Conservation (phyloP, 805 yeast genomes). For the Saturnispora hagleri region DNA sequence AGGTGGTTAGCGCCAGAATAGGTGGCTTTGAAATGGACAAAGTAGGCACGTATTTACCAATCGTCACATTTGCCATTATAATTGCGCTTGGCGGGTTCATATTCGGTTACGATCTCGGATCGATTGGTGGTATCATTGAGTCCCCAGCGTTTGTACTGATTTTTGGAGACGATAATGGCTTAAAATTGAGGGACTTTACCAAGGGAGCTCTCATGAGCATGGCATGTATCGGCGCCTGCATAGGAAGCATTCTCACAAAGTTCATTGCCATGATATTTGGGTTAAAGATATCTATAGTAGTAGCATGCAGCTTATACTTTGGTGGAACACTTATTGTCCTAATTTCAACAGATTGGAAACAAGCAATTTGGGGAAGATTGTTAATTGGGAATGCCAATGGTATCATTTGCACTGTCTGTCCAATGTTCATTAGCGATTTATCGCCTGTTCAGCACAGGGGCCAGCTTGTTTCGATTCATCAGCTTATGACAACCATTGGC, state of each 20-base stretch:
- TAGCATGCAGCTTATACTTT: slow-evolving; percentile 17
- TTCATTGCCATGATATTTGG: slow-evolving; percentile 22
- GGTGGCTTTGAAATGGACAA: not conserved
- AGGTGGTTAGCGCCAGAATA: not conserved
- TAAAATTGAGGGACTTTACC: slow-evolving; percentile 16
- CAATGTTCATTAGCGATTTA: slow-evolving; percentile 30
- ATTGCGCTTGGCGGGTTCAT: slow-evolving; percentile 27
- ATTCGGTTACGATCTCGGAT: slow-evolving; percentile 31
- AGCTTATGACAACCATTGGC: slow-evolving; percentile 28
- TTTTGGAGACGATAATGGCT: slow-evolving; percentile 18
- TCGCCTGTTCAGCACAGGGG: slow-evolving; percentile 26
- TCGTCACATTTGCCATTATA: slow-evolving; percentile 18
- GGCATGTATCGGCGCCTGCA: slow-evolving; percentile 26
- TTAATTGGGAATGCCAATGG: slow-evolving; percentile 28
- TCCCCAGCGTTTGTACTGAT: slow-evolving; percentile 20
- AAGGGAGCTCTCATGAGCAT: slow-evolving; percentile 26
- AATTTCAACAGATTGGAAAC: slow-evolving; percentile 17
- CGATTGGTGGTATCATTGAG: slow-evolving; percentile 28
- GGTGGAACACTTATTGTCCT: slow-evolving; percentile 17
- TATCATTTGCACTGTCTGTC: slow-evolving; percentile 25
- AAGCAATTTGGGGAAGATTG: slow-evolving; percentile 22
- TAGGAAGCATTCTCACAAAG: slow-evolving; percentile 23
- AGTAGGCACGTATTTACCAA: slow-evolving; percentile 17
- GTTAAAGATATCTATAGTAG: slow-evolving; percentile 17
- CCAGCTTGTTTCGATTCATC: slow-evolving; percentile 25